A percentile compares a stretch with the other conserved stretches of the same genome.
Conservation (phyloP, 192 early-diverging fungal species). For the Backusella australiensis region DNA sequence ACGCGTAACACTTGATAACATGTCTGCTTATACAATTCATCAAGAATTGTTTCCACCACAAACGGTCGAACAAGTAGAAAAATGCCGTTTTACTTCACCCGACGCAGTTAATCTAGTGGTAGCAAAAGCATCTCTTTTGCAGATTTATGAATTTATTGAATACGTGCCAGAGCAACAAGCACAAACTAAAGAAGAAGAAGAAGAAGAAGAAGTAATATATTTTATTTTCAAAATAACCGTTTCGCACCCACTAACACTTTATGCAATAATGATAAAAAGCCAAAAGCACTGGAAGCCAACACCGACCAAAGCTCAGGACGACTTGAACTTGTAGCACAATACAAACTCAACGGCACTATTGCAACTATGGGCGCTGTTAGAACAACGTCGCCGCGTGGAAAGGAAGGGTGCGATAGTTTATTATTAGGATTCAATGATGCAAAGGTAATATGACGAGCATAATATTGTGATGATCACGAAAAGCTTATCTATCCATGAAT, state of each 20-base stretch:
- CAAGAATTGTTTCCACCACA: slow-evolving; percentile 63
- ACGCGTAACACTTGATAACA: background rate
- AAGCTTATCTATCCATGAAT: background rate
- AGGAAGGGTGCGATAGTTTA: slow-evolving; percentile 68
- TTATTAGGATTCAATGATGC: slow-evolving; percentile 80
- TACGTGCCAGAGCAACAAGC: slow-evolving; percentile 21
- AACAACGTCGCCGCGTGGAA: slow-evolving; percentile 59
- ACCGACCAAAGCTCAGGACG: slow-evolving; percentile 37
- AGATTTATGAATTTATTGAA: slow-evolving; percentile 68
- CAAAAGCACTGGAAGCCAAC: slow-evolving; percentile 20
- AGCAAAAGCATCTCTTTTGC: slow-evolving; percentile 58
- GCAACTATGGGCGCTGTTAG: slow-evolving; percentile 69
- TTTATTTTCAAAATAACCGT: background rate
- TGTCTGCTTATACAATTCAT: slow-evolving; percentile 56
- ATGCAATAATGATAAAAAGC: slow-evolving; percentile 10
- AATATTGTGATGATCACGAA: background rate
- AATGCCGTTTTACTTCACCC: slow-evolving; percentile 60
- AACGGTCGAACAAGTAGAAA: slow-evolving; percentile 58
- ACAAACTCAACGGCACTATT: slow-evolving; percentile 66
- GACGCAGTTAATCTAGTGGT: slow-evolving; percentile 64
- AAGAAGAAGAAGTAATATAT: background rate
- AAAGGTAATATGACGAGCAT: slow-evolving; percentile 52
- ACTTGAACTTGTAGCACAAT: slow-evolving; percentile 63
- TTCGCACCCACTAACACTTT: background rate
- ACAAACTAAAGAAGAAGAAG: slow-evolving; percentile 7